These are phyloP conservation scores for Chiua virens DNA, from an alignment of 768 basidiomycete species.

Conservation along the genomic window DNA sequence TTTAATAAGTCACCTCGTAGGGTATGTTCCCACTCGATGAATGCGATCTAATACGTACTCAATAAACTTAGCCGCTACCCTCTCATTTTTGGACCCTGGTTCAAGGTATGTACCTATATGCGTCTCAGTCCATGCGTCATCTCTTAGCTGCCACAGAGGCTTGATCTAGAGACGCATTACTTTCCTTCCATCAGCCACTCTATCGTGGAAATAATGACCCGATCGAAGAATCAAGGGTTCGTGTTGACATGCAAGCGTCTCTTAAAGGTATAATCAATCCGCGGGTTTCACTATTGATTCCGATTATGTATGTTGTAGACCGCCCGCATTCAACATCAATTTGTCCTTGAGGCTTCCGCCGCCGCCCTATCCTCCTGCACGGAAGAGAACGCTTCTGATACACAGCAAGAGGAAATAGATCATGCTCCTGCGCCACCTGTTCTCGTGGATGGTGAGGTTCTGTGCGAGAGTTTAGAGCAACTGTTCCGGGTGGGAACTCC, in stretches of 20 bases:
- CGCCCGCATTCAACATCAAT: conserved; percentile 24
- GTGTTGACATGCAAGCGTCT: conserved; percentile 41
- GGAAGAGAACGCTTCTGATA: conserved; percentile 1
- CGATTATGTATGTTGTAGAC: conserved; percentile 17
- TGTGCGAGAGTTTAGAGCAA: conserved; percentile 44
- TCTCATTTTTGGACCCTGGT: conserved; percentile 70
- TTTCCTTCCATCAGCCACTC: conserved; percentile 52
- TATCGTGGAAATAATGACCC: conserved; percentile 48
- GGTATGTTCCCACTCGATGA: conserved; percentile 37
- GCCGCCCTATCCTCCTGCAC: conserved; percentile 28
- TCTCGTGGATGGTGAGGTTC: conserved; percentile 36
- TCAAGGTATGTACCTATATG: conserved; percentile 44
- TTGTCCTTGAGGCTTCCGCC: conserved; percentile 27
- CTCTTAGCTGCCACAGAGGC: conserved; percentile 45
- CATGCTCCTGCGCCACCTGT: neutral
- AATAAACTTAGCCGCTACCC: conserved; percentile 62
- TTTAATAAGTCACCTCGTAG: conserved; percentile 56
- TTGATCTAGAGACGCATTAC: conserved; percentile 51
- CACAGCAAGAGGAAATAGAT: conserved; percentile 14
- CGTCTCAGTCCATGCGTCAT: conserved; percentile 1
- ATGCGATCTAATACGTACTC: conserved; percentile 8
- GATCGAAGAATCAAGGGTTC: conserved; percentile 53
- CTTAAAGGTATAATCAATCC: conserved; percentile 44
- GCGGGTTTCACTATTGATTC: conserved; percentile 6
- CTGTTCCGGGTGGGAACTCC: conserved; percentile 43